Evolutionary conservation across 768 basidiomycete species (phyloP).

Genomic region (Lanmaoa rubissima): DNA sequence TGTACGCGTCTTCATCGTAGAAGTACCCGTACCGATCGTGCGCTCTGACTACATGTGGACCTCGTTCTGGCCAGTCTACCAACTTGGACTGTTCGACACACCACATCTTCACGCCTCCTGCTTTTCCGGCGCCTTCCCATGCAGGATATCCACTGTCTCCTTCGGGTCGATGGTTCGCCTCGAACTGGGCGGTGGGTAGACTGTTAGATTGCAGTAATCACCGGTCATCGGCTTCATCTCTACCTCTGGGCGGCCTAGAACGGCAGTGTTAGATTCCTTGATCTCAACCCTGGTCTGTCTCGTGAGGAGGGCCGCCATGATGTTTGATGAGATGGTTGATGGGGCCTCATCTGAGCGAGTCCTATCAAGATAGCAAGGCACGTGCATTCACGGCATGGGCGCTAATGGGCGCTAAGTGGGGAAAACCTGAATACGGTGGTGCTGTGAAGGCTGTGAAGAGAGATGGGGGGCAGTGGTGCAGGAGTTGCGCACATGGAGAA

Average conservation of each 20-base stretch:
- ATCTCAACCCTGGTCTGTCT: conserved; percentile 41
- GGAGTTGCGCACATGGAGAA: neutral
- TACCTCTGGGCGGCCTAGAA: conserved; percentile 58
- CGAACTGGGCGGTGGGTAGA: conserved; percentile 20
- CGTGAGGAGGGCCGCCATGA: conserved; percentile 7
- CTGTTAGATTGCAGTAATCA: neutral
- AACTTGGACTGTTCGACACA: conserved; percentile 56
- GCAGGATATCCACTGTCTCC: conserved; percentile 47
- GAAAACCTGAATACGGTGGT: neutral
- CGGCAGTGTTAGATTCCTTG: conserved; percentile 59
- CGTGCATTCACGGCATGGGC: conserved; percentile 14
- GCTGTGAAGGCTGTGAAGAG: neutral
- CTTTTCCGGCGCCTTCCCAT: conserved; percentile 48
- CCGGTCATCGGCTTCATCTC: conserved; percentile 14
- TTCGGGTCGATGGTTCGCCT: conserved; percentile 50
- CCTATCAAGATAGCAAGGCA: conserved; percentile 9
- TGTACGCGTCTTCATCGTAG: conserved; percentile 66
- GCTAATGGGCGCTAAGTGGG: neutral
- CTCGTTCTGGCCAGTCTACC: conserved; percentile 25
- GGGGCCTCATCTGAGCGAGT: neutral
- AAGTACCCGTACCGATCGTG: conserved; percentile 48
- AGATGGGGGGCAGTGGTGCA: neutral
- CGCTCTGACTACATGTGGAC: neutral
- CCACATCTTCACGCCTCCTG: conserved; percentile 53
- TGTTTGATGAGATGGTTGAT: neutral